phyloP scores from a whole-genome alignment of 73 alveolate species.

The Tetrahymena thermophila region DNA sequence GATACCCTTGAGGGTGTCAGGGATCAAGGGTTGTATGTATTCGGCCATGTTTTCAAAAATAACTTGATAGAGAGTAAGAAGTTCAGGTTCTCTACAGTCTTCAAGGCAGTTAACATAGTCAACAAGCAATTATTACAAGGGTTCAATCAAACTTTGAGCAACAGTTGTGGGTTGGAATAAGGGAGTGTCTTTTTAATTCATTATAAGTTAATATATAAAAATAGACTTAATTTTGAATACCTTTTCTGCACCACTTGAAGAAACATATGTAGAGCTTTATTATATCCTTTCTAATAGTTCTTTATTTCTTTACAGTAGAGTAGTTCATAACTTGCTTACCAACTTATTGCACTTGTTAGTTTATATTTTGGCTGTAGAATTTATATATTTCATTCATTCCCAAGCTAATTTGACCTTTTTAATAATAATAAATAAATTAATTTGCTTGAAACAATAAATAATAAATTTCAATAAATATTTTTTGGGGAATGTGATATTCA shows the following conservation, averaged over 20 bases:
- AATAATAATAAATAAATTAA: background rate
- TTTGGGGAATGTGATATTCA: no score
- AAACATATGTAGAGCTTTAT: slow-evolving; percentile 57
- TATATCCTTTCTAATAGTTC: slow-evolving; percentile 67
- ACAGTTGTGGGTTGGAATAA: background rate
- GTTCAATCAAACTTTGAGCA: slow-evolving; percentile 26
- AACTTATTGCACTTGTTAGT: slow-evolving; percentile 48
- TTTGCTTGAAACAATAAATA: no score
- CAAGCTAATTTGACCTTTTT: background rate
- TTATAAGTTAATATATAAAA: background rate
- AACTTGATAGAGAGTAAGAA: slow-evolving; percentile 77
- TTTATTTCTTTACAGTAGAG: slow-evolving; percentile 51
- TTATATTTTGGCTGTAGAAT: slow-evolving; percentile 50
- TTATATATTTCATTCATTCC: slow-evolving; percentile 30
- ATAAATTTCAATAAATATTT: no score
- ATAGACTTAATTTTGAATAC: slow-evolving; percentile 21
- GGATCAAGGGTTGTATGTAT: slow-evolving; percentile 57
- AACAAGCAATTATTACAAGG: slow-evolving; percentile 57
- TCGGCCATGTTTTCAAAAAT: slow-evolving; percentile 67
- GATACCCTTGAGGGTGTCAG: slow-evolving; percentile 65
- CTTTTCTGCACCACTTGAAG: slow-evolving; percentile 26
- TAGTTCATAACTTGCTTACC: slow-evolving; percentile 42
- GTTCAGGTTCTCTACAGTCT: slow-evolving; percentile 95
- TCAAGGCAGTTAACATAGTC: slow-evolving; percentile 74
- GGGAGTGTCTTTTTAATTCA: slow-evolving; percentile 60